Base-by-base conservation (phyloP, 139 green algal species). In the Trebouxia sp. region DNA sequence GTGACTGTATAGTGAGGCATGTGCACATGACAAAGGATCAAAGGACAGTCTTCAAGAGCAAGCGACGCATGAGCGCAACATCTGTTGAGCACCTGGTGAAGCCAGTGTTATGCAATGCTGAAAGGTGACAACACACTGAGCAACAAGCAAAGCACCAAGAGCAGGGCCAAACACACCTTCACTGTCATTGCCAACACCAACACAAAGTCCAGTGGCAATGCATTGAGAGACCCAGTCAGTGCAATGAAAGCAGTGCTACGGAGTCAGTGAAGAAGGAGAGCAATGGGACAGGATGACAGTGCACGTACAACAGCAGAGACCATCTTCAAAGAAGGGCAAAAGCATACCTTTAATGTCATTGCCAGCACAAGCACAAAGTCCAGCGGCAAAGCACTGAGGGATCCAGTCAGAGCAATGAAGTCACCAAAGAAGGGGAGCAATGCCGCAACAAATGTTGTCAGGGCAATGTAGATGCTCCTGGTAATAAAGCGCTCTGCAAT, bases 351-450 rank as follows among this genome's bases (percentile, higher is more conserved):
- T 20, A 75, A 38, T 17, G 55, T 65, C 55, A 65, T 65, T 6
- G 55, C 55, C 24, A 65, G 24, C 4, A 65, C 55, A 30, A 65
- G 55, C 22, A 65, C 55, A 37, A 65, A 75, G 65, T 75, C 65
- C 65, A 75, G 35, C 12, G 65, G 65, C 32, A 75, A 35, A 11
- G 65, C 65, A 48, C 35, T 75, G 11, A 75, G 35, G 65, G 65
- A 75, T 6, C 65, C 65, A n/a, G 38, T 45, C 65, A 75, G 30
- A 26, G 65, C 65, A 48, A 43, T 75, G 14, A 30, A 75, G 30
- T 75, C 65, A n/a, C 65, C 65, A 75, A 75, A 75, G 65, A 48
- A 75, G 12, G 65, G 65, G 11, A 75, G 7, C 32, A 75, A 35
- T n/a, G 35, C 35, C 14, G 65, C 65, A 32, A 75, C 65, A 75